A percentile compares a stretch with the other conserved stretches of the same genome.
Conservation (phyloP, 495 filamentous ascomycete genomes). For the Podospora pseudopauciseta region DNA sequence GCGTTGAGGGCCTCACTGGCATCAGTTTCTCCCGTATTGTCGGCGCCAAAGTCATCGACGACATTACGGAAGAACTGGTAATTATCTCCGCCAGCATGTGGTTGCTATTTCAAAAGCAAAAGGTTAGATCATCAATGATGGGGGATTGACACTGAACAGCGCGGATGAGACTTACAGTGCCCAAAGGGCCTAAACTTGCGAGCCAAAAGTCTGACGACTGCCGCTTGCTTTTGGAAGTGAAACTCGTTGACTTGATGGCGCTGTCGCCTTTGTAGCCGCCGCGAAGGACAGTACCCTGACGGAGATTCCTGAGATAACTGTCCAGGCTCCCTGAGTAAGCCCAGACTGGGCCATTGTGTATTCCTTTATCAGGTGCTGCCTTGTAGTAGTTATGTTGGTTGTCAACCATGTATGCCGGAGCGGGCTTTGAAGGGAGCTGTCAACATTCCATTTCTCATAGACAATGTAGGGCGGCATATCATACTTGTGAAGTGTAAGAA, state of each 20-base stretch:
- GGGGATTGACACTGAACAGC: neutral
- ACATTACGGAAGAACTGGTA: constrained; percentile 70
- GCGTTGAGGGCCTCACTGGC: constrained; percentile 78
- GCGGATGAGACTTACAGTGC: neutral
- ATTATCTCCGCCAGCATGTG: too few species aligned
- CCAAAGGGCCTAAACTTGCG: constrained; percentile 1
- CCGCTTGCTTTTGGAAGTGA: neutral
- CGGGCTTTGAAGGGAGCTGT: constrained; percentile 12
- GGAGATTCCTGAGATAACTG: constrained; percentile 7
- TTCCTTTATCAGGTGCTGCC: constrained; percentile 20
- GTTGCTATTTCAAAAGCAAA: too few species aligned
- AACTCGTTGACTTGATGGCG: neutral
- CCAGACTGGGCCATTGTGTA: constrained; percentile 19
- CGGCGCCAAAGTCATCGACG: constrained; percentile 53
- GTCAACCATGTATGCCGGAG: constrained; percentile 21
- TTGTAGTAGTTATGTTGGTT: constrained; percentile 22
- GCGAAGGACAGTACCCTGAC: constrained; percentile 6
- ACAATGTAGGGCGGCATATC: too few species aligned
- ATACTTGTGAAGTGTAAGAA: too few species aligned
- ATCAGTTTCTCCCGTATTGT: constrained; percentile 69
- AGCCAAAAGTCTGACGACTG: constrained; percentile 2
- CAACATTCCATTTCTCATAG: neutral
- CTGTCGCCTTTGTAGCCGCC: constrained; percentile 7
- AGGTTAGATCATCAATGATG: neutral
- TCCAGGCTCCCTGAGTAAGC: constrained; percentile 18